phyloP scores from a whole-genome alignment of 768 basidiomycete species.

The Calocybe indica region DNA sequence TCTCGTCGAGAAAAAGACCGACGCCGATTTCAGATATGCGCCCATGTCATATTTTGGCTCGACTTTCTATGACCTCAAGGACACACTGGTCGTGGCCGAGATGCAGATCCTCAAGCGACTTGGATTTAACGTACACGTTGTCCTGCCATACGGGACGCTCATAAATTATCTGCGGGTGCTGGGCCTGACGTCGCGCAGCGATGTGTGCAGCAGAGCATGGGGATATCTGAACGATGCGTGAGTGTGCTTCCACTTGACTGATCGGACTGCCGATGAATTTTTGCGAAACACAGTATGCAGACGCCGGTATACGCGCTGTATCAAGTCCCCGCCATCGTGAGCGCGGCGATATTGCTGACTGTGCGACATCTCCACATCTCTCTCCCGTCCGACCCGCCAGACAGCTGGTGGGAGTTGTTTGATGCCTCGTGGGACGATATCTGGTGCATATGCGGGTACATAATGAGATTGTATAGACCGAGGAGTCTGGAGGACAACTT shows the following conservation, averaged over 20 bases:
- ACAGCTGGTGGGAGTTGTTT: conserved; percentile 92
- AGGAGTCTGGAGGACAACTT: conserved; percentile 39
- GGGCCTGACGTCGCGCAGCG: conserved; percentile 68
- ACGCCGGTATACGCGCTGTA: conserved; percentile 91
- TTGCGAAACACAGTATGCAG: conserved; percentile 59
- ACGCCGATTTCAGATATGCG: conserved; percentile 53
- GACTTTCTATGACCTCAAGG: conserved; percentile 92
- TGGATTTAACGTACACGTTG: conserved; percentile 92
- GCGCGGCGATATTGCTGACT: conserved; percentile 82
- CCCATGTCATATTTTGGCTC: conserved; percentile 89
- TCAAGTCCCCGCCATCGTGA: conserved; percentile 84
- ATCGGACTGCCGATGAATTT: not conserved
- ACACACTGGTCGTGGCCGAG: conserved; percentile 88
- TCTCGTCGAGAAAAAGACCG: conserved; percentile 27
- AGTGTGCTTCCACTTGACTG: conserved; percentile 23
- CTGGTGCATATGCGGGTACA: conserved; percentile 76
- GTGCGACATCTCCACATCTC: conserved; percentile 66
- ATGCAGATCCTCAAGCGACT: conserved; percentile 97
- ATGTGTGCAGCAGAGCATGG: conserved; percentile 80
- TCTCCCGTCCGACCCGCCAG: conserved; percentile 63
- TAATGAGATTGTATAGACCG: conserved; percentile 74
- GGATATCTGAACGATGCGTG: conserved; percentile 95
- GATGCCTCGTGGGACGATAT: conserved; percentile 89
- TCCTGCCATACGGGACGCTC: conserved; percentile 88
- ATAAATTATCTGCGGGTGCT: conserved; percentile 92